phyloP scores from a whole-genome alignment of 208 protist genomes.

The Acanthamoeba sp. region DNA sequence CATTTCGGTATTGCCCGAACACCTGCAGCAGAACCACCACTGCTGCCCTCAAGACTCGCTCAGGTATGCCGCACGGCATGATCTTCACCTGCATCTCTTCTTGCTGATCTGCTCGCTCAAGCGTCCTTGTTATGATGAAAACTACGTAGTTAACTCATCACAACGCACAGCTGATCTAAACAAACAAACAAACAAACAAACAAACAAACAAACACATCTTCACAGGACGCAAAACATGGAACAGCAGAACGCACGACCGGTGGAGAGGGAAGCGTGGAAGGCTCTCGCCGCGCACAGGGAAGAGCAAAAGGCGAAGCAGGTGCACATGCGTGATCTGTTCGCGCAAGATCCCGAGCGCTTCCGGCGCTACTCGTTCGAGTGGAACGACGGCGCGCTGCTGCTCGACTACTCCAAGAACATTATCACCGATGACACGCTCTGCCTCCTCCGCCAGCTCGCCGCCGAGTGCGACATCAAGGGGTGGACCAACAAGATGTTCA shows the following conservation, averaged over 20 bases:
- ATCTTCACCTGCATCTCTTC: too few species aligned
- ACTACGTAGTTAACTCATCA: too few species aligned
- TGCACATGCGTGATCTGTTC: slow-evolving; percentile 84
- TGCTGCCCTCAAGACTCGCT: too few species aligned
- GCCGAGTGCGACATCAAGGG: slow-evolving; percentile 83
- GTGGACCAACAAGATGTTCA: slow-evolving; percentile 94
- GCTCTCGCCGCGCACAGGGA: slow-evolving; percentile 75
- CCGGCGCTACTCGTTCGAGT: slow-evolving; percentile 83
- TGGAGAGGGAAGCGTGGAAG: slow-evolving; percentile 66
- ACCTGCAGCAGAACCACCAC: too few species aligned
- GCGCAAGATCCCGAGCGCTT: slow-evolving; percentile 81
- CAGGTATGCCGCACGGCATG: too few species aligned
- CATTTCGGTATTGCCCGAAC: too few species aligned
- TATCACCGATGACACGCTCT: slow-evolving; percentile 95
- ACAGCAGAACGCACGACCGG: not conserved
- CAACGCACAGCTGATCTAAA: too few species aligned
- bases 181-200: too few species aligned
- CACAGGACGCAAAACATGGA: too few species aligned
- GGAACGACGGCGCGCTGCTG: slow-evolving; percentile 91
- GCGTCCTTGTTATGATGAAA: too few species aligned
- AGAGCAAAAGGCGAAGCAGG: slow-evolving; percentile 38
- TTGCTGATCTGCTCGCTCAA: too few species aligned
- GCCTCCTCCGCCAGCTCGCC: slow-evolving; percentile 92
- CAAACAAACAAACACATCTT: too few species aligned
- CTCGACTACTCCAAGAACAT: slow-evolving; percentile 98